Conservation (phyloP, 768 basidiomycete species). For the Piloderma croceum region DNA sequence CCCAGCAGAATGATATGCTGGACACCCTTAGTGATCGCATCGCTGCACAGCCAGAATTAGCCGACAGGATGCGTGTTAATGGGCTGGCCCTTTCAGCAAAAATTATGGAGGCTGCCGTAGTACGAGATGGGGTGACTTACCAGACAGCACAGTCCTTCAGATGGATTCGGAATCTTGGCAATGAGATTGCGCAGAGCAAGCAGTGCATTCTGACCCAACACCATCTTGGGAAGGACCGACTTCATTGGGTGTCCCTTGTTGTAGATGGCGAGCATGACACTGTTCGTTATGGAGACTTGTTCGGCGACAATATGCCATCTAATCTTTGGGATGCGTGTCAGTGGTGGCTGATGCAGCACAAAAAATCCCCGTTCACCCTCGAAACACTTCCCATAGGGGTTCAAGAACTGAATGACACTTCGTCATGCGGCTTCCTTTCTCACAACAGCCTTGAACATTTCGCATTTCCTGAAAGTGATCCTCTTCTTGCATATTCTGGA, state of each 20-base stretch:
- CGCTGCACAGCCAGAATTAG: background rate
- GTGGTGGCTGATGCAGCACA: background rate
- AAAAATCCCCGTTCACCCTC: background rate
- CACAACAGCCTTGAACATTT: too few species aligned
- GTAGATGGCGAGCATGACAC: background rate
- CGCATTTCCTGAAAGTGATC: too few species aligned
- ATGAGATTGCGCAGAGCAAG: background rate
- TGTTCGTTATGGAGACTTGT: background rate
- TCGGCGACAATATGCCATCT: background rate
- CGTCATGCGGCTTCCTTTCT: background rate
- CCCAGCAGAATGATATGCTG: slow-evolving; percentile 6
- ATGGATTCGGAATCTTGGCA: background rate
- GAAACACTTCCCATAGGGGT: background rate
- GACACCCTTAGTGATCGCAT: background rate
- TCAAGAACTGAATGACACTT: background rate
- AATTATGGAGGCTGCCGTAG: too few species aligned
- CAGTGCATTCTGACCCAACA: background rate
- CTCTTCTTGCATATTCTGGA: too few species aligned
- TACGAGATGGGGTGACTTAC: too few species aligned
- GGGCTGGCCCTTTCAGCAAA: too few species aligned
- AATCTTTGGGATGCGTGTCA: background rate
- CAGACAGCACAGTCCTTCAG: too few species aligned
- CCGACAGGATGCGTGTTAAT: too few species aligned
- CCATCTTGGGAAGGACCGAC: too few species aligned
- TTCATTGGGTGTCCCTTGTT: background rate